Percentiles rank a stretch among this genome's conserved stretches.
These are phyloP conservation scores for Baudoinia panamericana DNA, from an alignment of 495 filamentous ascomycete genomes.

Conservation along the genomic window DNA sequence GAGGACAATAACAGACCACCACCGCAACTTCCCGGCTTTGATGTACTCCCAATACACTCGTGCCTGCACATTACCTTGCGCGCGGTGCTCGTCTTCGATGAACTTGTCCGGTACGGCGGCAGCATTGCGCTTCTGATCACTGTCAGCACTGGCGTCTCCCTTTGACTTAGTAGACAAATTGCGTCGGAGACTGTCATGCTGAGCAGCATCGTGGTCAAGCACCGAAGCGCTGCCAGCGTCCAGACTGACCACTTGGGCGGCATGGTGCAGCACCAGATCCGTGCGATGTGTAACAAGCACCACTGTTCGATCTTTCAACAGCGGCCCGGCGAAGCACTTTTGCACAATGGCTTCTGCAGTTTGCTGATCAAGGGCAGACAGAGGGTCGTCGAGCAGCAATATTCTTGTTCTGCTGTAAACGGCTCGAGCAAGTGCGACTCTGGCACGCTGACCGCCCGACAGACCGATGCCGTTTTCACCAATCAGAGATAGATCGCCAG, in stretches of 20 bases:
- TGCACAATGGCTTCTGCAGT: conserved; percentile 61
- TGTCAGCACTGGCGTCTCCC: not conserved
- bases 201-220: conserved; percentile 31
- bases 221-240: conserved; percentile 40
- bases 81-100: conserved; percentile 66
- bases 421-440: conserved; percentile 31
- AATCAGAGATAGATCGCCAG: conserved; percentile 31
- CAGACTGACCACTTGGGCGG: conserved; percentile 57
- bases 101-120: conserved; percentile 57
- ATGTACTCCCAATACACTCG: conserved; percentile 74
- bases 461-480: conserved; percentile 33
- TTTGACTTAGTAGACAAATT: conserved; percentile 3
- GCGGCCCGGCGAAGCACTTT: conserved; percentile 50
- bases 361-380: conserved; percentile 48
- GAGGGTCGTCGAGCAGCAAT: conserved; percentile 30
- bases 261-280: conserved; percentile 50
- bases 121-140: conserved; percentile 34
- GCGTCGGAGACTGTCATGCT: conserved; percentile 21
- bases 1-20: conserved; percentile 51
- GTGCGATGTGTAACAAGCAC: conserved; percentile 71
- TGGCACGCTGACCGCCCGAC: conserved; percentile 30
- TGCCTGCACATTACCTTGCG: conserved; percentile 59
- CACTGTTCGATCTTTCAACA: conserved; percentile 48
- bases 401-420: conserved; percentile 29
- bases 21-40: conserved; percentile 56